Percentiles rank a stretch among this genome's conserved stretches.
phyloP scores from a whole-genome alignment of 2,329 filamentous ascomycete species.

The Chrysoporthe puriensis region DNA sequence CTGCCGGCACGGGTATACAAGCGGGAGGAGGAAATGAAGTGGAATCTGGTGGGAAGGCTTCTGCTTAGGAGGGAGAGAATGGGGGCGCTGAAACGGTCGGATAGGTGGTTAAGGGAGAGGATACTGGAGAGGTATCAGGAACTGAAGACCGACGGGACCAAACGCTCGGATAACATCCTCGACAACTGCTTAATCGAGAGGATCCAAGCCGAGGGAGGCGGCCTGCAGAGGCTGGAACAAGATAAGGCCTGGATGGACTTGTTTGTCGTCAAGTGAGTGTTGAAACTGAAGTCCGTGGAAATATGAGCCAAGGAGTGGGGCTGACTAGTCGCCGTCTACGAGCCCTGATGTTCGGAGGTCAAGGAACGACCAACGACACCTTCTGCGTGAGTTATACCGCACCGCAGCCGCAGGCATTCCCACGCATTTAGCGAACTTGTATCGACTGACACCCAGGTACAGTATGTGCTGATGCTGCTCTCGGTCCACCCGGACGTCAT shows the following conservation, averaged over 20 bases:
- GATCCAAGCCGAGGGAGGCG: background rate
- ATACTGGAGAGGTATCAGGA: background rate
- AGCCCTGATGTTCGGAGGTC: background rate
- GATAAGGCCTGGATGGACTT: conserved; percentile 13
- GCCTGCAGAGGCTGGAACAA: background rate
- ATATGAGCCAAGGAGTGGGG: background rate
- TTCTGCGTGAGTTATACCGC: background rate
- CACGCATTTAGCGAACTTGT: background rate
- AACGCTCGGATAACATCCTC: conserved; percentile 3
- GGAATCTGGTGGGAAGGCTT: background rate
- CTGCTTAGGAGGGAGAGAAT: conserved; percentile 1
- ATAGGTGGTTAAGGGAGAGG: background rate
- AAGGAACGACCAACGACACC: conserved; percentile 6
- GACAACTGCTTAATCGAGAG: conserved; percentile 19
- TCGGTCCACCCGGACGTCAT: background rate
- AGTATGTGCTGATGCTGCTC: background rate
- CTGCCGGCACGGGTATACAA: background rate
- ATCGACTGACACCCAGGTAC: background rate
- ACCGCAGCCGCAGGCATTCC: background rate
- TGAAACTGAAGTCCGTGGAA: background rate
- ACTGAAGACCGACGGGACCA: conserved; percentile 2
- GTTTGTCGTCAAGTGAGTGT: background rate
- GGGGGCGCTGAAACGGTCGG: background rate
- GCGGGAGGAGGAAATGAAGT: background rate
- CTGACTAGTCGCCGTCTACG: background rate